Conservation (phyloP, 2,329 filamentous ascomycete species). For the Chlorencoelia australis region DNA sequence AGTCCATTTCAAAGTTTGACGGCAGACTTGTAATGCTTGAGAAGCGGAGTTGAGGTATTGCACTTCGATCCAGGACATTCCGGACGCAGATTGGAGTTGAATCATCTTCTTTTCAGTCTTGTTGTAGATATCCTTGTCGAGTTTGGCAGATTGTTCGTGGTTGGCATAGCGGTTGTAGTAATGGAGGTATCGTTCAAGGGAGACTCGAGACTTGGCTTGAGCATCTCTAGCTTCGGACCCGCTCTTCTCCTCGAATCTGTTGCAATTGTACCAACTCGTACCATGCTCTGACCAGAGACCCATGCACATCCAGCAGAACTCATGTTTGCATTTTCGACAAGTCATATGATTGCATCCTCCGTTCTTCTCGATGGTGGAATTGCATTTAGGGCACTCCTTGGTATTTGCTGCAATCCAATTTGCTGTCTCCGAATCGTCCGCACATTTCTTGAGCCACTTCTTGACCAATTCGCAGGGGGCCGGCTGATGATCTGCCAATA, state of each 20-base stretch:
- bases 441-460: conserved; percentile 95
- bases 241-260: conserved; percentile 92
- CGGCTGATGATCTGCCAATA: conserved; percentile 81
- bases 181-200: conserved; percentile 89
- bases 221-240: conserved; percentile 83
- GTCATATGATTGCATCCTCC: conserved; percentile 98
- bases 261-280: conserved; percentile 99
- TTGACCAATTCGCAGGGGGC: conserved; percentile 87
- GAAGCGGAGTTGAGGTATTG: conserved; percentile 93
- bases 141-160: conserved; percentile 92
- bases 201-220: conserved; percentile 82
- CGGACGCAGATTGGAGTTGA: conserved; percentile 82
- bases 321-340: conserved; percentile 87
- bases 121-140: conserved; percentile 90
- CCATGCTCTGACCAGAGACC: conserved; percentile 97
- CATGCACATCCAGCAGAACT: conserved; percentile 99
- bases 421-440: conserved; percentile 94
- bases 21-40: conserved; percentile 86
- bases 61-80: conserved; percentile 98
- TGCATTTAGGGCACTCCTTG: conserved; percentile 93
- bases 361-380: conserved; percentile 98
- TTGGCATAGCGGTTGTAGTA: conserved; percentile 99
- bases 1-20: conserved; percentile 98
- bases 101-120: conserved; percentile 99
- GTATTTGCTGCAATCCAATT: conserved; percentile 99